phyloP scores from a whole-genome alignment of 2,329 filamentous ascomycete genomes.

The Diplodia corticola region DNA sequence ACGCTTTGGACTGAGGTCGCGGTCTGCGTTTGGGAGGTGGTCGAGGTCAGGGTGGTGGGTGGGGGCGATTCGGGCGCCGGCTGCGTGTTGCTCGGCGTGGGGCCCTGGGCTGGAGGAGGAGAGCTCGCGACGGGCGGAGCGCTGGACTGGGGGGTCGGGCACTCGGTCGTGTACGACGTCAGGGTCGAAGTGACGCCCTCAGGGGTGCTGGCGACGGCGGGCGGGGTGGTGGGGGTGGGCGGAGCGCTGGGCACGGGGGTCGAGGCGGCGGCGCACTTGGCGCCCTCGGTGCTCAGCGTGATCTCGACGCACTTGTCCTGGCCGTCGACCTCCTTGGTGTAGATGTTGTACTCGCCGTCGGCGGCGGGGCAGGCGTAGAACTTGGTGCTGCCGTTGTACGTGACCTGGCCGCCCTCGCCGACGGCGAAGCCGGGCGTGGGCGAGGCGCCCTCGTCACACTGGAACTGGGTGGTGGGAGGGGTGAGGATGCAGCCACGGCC shows the following conservation, averaged over 20 bases:
- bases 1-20: neutral
- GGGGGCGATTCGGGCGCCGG: neutral
- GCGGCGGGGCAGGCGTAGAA: constrained; percentile 65
- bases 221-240: neutral
- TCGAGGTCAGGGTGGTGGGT: neutral
- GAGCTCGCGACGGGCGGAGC: constrained; percentile 17
- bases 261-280: constrained; percentile 31
- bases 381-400: constrained; percentile 51
- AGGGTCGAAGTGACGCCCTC: constrained; percentile 1
- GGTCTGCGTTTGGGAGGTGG: neutral
- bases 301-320: constrained; percentile 54
- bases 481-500: constrained; percentile 66
- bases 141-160: constrained; percentile 10
- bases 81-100: neutral
- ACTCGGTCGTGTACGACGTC: constrained; percentile 18
- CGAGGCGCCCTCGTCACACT: constrained; percentile 58
- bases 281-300: constrained; percentile 38
- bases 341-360: constrained; percentile 59
- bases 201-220: neutral
- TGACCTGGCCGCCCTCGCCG: constrained; percentile 53
- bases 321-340: constrained; percentile 44
- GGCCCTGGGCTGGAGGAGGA: neutral
- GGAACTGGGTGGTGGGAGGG: constrained; percentile 58
- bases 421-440: constrained; percentile 59
- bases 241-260: neutral